Conservation (phyloP, 176 grass and related monocot genomes). For the Ampelocalamus luodianensis region DNA sequence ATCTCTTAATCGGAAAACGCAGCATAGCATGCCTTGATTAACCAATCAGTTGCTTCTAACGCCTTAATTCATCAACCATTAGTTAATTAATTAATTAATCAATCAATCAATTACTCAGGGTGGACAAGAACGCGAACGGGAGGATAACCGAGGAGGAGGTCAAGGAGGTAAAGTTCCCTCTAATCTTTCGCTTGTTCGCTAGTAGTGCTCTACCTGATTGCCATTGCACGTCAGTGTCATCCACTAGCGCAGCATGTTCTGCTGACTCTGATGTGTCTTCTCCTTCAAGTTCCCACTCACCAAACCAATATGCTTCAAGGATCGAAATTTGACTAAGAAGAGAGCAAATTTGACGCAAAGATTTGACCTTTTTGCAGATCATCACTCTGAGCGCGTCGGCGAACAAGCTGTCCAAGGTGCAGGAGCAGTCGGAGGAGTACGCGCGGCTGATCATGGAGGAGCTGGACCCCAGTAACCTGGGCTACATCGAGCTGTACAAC, state of each 20-base stretch:
- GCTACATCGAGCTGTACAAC: constrained; percentile 91
- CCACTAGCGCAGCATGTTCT: constrained; percentile 21
- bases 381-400: constrained; percentile 78
- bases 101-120: constrained; percentile 50
- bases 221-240: constrained; percentile 18
- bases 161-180: constrained; percentile 52
- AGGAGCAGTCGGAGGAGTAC: constrained; percentile 82
- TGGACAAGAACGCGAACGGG: constrained; percentile 93
- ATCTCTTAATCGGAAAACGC: not conserved
- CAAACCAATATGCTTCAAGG: not conserved
- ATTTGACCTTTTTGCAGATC: constrained; percentile 51
- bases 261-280: constrained; percentile 4
- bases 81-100: not conserved
- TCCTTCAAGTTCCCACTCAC: not conserved
- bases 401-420: constrained; percentile 79
- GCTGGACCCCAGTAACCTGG: constrained; percentile 74
- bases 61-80: not conserved
- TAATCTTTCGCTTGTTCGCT: not conserved
- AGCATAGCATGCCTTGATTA: not conserved
- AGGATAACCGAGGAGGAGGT: constrained; percentile 86
- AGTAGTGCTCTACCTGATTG: not conserved
- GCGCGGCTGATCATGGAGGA: constrained; percentile 98
- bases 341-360: not conserved
- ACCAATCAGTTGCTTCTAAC: not conserved
- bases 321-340: not conserved